Base-by-base conservation (phyloP, 176 grass and related monocot genomes). In the Saccharum spontaneum region DNA sequence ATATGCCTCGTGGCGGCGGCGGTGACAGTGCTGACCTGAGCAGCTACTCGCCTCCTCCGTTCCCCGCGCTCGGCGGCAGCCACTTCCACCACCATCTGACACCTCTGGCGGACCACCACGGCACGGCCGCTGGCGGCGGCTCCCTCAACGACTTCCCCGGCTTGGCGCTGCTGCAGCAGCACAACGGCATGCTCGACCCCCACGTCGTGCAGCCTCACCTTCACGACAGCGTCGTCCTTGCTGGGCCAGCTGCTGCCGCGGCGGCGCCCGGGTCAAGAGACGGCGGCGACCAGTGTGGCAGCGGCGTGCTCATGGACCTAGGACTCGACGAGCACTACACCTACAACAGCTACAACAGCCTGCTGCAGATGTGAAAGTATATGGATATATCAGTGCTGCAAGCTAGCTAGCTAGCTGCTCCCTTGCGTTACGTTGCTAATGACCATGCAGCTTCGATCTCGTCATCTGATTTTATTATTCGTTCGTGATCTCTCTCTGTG, bases 281-380 rank as follows among this genome's bases (percentile, higher is more conserved):
- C 80, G 40, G 71, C 28, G 75, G 88, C 37, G 74, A 86, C 2
- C 88, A 78, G 40, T 90, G 84, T n/a, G 46, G 18, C 52, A 67
- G 69, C 4, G 83, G 83, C 13, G 64, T 63, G 52, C 89, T 87
- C 40, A 84, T 91, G 76, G 89, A 87, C 23, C 70, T 87, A 71
- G 89, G 85, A 34, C 48, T 87, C 18, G 89, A 87, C 40, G 89
- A 90, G 23, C 63, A 91, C 69, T 91, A 91, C 40, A 76, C 40
- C 67, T 86, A 83, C 88, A 76, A 84, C 49, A 52, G 31, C 73
- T 91, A 84, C 89, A 80, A 87, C 50, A 44, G 71, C 85, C 13
- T 91, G 69, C 69, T 91, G 69, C 77, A 80, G 85, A 91, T 84
- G 70, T 91, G 46, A 86, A 14, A 6, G 8, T n/a, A 3, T 30